These are phyloP conservation scores for Phytophthora pistaciae DNA, from an alignment of 352 stramenopile species.

Conservation along the genomic window DNA sequence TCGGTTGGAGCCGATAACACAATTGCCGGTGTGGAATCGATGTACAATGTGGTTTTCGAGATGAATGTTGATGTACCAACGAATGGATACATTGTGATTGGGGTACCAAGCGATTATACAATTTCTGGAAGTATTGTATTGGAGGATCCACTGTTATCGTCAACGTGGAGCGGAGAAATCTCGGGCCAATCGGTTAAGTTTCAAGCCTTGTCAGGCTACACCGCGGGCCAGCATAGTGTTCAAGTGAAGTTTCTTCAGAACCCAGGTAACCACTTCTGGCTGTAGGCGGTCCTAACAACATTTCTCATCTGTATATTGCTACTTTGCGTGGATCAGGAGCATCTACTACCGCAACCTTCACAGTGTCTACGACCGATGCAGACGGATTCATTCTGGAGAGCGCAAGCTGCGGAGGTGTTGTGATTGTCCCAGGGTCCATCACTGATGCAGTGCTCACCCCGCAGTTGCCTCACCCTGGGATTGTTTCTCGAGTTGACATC, in stretches of 20 bases:
- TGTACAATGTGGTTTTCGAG: constrained; percentile 23
- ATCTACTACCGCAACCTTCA: constrained; percentile 45
- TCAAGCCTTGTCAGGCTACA: constrained; percentile 8
- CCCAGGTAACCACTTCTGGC: constrained; percentile 32
- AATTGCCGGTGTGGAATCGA: constrained; percentile 34
- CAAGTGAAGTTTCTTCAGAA: constrained; percentile 41
- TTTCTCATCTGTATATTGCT: not conserved
- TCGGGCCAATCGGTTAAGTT: constrained; percentile 24
- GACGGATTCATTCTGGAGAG: constrained; percentile 49
- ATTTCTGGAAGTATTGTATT: constrained; percentile 15
- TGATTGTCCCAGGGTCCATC: constrained; percentile 45
- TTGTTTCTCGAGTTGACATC: constrained; percentile 50
- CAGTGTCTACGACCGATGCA: constrained; percentile 45
- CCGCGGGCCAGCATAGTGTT: constrained; percentile 23
- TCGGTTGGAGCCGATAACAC: constrained; percentile 2
- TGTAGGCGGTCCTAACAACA: not conserved
- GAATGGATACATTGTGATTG: constrained; percentile 35
- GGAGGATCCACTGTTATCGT: constrained; percentile 12
- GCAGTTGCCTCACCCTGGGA: constrained; percentile 51
- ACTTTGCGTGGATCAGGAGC: constrained; percentile 29
- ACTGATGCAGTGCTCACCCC: constrained; percentile 39
- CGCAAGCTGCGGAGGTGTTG: constrained; percentile 31
- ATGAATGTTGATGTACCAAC: constrained; percentile 28
- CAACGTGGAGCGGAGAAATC: constrained; percentile 13
- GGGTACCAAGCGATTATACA: constrained; percentile 26